Evolutionary conservation across 1,139 yeast species (phyloP), one percentile per base, ranked within the genome.

Genomic region (Magnusiomyces ingens): DNA sequence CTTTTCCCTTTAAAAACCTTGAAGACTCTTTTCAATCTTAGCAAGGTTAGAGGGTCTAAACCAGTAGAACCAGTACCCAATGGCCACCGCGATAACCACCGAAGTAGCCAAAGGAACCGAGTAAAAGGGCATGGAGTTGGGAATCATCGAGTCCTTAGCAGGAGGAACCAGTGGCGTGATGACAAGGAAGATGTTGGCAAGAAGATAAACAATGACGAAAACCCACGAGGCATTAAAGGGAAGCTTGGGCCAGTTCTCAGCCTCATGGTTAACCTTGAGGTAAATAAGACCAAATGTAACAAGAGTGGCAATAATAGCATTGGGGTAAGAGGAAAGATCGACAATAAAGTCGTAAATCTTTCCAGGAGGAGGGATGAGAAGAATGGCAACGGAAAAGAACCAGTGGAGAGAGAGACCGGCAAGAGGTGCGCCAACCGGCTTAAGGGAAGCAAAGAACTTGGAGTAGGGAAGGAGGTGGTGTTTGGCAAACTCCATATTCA

Each of bases 401-500:
- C 79, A 77, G 59, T 79, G 83, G 55, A 78, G 72, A 50, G 74
- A 64, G 29, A 80, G 63, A 47, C 84, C 82, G 42, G 81, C 73
- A 58, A 80, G 73, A 36, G 75, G 84, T 53, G 77, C 72, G 59
- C 79, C 78, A 65, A 82, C 76, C 5, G 82, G 81, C 54, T 66
- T 26, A 10, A 75, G 69, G 44, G 81, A 69, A 26, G 77, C 75
- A 70, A 79, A 77, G 49, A 77, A 71, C 8, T 65, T 67, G 3
- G 90, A 79, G 60, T 80, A 84, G n/a, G 95, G 95, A 38, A 86
- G 64, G 56, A 85, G 77, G 61, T 85, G 81, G 63, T 84, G 88
- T 59, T 78, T 75, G n/a, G 88, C 93, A 56, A 85, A 71, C 62
- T 85, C 90, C 61, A 81, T 84, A 60, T 82, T 81, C 56, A 85